Percentiles rank a stretch among this genome's conserved stretches.
These are phyloP conservation scores for Phragmites australis DNA, from an alignment of 176 grass and related monocot species.

Conservation along the genomic window DNA sequence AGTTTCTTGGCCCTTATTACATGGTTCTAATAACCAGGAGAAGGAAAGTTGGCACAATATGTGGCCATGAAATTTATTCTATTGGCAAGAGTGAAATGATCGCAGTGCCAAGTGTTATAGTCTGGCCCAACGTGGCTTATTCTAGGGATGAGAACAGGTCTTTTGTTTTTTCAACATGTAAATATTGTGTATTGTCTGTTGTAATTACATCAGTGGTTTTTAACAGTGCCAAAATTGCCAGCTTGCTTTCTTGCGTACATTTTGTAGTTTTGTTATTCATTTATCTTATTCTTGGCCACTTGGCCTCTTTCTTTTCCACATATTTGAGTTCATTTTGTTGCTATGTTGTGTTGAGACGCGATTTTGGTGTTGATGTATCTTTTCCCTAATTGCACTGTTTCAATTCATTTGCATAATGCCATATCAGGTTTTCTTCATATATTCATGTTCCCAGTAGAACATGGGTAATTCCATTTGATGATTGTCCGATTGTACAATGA, in stretches of 20 bases:
- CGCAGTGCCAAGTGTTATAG: constrained; percentile 71
- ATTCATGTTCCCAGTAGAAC: constrained; percentile 18
- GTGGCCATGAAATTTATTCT: constrained; percentile 78
- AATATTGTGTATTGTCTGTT: constrained; percentile 65
- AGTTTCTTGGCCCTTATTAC: constrained; percentile 95
- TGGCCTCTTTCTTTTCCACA: background rate
- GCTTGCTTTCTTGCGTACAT: constrained; percentile 34
- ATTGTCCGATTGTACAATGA: background rate
- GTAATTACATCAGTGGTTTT: constrained; percentile 52
- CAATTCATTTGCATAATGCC: constrained; percentile 14
- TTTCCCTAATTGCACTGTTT: background rate
- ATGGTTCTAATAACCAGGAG: constrained; percentile 95
- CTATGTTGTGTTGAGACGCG: constrained; percentile 32
- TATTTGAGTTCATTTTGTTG: constrained; percentile 29
- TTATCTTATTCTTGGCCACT: constrained; percentile 11
- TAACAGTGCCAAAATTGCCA: constrained; percentile 42
- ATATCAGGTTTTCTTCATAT: constrained; percentile 15
- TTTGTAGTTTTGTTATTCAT: constrained; percentile 21
- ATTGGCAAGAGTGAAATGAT: constrained; percentile 85
- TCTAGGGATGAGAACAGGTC: constrained; percentile 99
- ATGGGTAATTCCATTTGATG: constrained; percentile 13
- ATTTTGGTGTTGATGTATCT: background rate
- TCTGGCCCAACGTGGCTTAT: constrained; percentile 81
- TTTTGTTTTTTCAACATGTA: constrained; percentile 74
- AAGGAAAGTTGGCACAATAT: constrained; percentile 88